These are phyloP conservation scores for Parmelia sp. DNA, from an alignment of 495 filamentous ascomycete genomes.

Conservation along the genomic window DNA sequence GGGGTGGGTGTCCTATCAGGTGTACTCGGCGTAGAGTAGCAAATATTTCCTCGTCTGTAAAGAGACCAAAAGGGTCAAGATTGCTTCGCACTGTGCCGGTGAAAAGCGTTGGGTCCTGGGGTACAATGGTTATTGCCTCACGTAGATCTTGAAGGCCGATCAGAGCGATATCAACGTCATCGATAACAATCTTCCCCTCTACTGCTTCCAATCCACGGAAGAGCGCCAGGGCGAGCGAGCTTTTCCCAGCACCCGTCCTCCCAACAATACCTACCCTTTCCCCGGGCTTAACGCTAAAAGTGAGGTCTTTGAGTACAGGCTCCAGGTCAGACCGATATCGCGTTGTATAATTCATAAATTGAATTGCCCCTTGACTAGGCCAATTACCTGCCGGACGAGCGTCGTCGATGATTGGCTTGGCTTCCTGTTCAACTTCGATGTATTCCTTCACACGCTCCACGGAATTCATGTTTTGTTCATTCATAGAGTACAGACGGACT, in stretches of 20 bases:
- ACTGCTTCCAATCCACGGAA: conserved; percentile 96
- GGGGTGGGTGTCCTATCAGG: conserved; percentile 54
- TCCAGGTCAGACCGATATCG: conserved; percentile 85
- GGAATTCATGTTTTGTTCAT: conserved; percentile 99
- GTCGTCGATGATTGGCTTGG: conserved; percentile 67
- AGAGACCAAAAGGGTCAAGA: conserved; percentile 86
- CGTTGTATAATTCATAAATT: conserved; percentile 83
- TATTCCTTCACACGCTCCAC: conserved; percentile 99
- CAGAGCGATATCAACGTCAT: conserved; percentile 77
- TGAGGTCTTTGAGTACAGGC: conserved; percentile 73
- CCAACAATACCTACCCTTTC: conserved; percentile 98
- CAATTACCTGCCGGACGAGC: conserved; percentile 70
- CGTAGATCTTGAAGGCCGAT: conserved; percentile 90
- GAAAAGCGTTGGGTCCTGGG: conserved; percentile 96
- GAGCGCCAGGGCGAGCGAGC: conserved; percentile 88
- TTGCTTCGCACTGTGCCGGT: conserved; percentile 93
- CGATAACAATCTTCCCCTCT: conserved; percentile 81
- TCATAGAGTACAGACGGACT: conserved; percentile 86
- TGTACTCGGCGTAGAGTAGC: conserved; percentile 83
- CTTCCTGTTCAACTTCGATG: conserved; percentile 93
- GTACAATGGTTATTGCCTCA: conserved; percentile 93
- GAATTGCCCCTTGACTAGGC: conserved; percentile 79
- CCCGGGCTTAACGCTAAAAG: conserved; percentile 74
- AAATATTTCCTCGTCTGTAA: conserved; percentile 90
- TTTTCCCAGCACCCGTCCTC: conserved; percentile 94